Conservation (phyloP, 2,329 filamentous ascomycete genomes). For the Xylogone sp. region DNA sequence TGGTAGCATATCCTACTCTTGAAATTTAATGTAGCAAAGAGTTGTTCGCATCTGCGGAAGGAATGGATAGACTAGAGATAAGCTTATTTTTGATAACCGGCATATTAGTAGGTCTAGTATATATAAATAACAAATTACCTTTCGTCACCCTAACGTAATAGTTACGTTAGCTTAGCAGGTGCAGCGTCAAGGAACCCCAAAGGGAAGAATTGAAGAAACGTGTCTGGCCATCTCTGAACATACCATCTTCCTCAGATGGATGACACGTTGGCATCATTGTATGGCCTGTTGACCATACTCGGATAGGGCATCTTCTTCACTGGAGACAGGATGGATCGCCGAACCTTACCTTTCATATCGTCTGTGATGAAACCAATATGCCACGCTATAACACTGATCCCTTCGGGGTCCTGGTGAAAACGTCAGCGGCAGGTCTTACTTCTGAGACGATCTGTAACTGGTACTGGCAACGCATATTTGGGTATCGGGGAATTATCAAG, state of each 20-base stretch:
- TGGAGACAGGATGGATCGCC: not conserved
- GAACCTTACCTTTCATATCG: not conserved
- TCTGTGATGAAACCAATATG: not conserved
- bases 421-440: not conserved
- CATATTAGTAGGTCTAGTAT: too few relatives aligned
- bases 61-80: too few relatives aligned
- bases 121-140: not conserved
- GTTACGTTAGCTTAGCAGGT: not conserved
- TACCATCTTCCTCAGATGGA: not conserved
- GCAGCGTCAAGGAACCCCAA: not conserved
- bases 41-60: too few relatives aligned
- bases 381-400: not conserved
- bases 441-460: not conserved
- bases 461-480: too few relatives aligned
- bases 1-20: too few relatives aligned
- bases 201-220: not conserved
- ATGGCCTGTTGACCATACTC: not conserved
- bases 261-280: not conserved
- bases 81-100: too few relatives aligned
- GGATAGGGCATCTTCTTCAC: not conserved
- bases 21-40: too few relatives aligned
- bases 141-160: not conserved
- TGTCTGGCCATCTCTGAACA: not conserved
- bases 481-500: too few relatives aligned
- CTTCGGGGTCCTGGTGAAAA: not conserved